These are phyloP conservation scores for Boletellus emodensis DNA, from an alignment of 768 basidiomycete genomes.

Conservation along the genomic window DNA sequence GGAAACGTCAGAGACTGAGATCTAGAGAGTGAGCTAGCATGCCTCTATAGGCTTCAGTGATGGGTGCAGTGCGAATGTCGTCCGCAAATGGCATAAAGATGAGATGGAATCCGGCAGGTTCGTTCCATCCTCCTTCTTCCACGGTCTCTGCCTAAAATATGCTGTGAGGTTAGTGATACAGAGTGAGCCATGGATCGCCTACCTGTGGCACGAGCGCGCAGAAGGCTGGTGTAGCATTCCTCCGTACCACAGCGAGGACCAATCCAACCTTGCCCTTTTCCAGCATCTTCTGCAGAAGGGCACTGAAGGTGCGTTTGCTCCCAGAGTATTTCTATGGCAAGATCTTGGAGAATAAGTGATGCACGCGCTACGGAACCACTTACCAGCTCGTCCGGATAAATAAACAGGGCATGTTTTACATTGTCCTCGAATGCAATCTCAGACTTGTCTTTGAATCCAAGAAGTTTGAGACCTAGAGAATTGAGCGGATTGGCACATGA, in stretches of 20 bases:
- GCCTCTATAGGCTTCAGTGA: slow-evolving; percentile 66
- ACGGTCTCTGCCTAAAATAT: slow-evolving; percentile 57
- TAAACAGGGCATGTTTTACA: slow-evolving; percentile 85
- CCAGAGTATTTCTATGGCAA: slow-evolving; percentile 69
- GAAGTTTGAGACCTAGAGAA: slow-evolving; percentile 71
- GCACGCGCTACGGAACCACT: slow-evolving; percentile 11
- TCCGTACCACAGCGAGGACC: slow-evolving; percentile 63
- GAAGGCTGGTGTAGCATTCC: slow-evolving; percentile 73
- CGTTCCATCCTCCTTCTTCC: slow-evolving; percentile 69
- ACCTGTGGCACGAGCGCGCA: slow-evolving; percentile 89
- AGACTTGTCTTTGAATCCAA: slow-evolving; percentile 80
- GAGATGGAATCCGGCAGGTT: slow-evolving; percentile 89
- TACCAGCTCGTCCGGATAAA: slow-evolving; percentile 90
- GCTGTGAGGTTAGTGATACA: not conserved
- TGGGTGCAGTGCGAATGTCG: slow-evolving; percentile 79
- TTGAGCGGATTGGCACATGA: not conserved
- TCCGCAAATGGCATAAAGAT: slow-evolving; percentile 94
- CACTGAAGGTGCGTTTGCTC: slow-evolving; percentile 87
- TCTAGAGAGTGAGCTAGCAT: slow-evolving; percentile 5
- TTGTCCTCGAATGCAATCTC: slow-evolving; percentile 84
- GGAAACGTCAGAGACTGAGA: not conserved
- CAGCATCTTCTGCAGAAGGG: slow-evolving; percentile 78
- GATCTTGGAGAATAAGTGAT: not conserved
- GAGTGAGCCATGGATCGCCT: not conserved
- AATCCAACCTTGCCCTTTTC: slow-evolving; percentile 80